Percentiles rank a stretch among this genome's conserved stretches.
These are phyloP conservation scores for Sugiyamaella sp. DNA, from an alignment of 1,139 yeast genomes.

Conservation along the genomic window DNA sequence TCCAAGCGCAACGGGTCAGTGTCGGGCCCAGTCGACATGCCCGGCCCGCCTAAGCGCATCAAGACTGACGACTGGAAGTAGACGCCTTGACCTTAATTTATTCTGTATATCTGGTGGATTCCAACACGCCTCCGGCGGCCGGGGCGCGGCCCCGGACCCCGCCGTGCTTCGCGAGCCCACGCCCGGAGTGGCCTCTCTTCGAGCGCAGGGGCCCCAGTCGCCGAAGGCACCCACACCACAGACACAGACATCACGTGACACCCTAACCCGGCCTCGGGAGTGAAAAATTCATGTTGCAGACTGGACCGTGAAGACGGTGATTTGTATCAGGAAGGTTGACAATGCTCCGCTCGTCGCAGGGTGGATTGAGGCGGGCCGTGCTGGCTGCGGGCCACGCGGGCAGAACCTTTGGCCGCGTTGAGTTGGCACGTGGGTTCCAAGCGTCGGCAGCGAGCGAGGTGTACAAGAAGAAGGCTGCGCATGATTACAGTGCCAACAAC, in stretches of 20 bases:
- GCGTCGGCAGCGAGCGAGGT: constrained; percentile 24
- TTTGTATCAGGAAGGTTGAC: not conserved
- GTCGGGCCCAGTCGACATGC: constrained; percentile 7
- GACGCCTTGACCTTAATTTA: constrained; percentile 4
- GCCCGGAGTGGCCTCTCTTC: too few relatives aligned
- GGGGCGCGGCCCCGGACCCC: constrained; percentile 2
- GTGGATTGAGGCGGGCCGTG: constrained; percentile 1
- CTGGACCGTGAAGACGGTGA: not conserved
- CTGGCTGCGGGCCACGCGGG: not conserved
- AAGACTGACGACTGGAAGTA: constrained; percentile 17
- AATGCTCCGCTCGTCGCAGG: constrained; percentile 14
- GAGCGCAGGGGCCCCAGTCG: constrained; percentile 1
- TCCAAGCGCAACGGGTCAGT: constrained; percentile 14
- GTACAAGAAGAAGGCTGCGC: constrained; percentile 29
- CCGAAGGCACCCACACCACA: not conserved
- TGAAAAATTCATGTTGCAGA: constrained; percentile 2
- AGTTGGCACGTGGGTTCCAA: constrained; percentile 17
- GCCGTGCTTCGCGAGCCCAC: not conserved
- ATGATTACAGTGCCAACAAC: constrained; percentile 24
- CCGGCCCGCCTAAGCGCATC: constrained; percentile 6
- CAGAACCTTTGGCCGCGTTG: not conserved
- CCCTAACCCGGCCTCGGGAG: not conserved
- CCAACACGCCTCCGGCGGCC: constrained; percentile 4
- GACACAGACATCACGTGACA: not conserved
- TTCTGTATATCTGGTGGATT: not conserved